Evolutionary conservation across 306 rosid species (phyloP), one percentile per base, ranked within the genome.

Genomic region (Hippophae rhamnoides): DNA sequence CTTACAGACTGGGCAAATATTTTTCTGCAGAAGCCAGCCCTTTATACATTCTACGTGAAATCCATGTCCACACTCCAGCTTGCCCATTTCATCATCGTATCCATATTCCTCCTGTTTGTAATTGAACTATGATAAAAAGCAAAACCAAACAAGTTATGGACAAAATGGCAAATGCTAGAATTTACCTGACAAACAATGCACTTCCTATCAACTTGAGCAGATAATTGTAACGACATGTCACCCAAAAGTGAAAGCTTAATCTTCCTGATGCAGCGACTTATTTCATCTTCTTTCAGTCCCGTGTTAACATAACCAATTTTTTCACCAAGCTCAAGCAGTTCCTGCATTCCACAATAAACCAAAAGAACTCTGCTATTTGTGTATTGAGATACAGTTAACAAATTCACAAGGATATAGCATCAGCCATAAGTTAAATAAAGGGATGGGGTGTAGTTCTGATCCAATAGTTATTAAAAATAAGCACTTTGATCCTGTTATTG

Each of bases 171-270:
- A 18, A 25, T 44, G 25, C 38, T 18, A 31, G 60, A 68, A 54
- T 81, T 73, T 57, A 93, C 99, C 85, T 93, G 99, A 69, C 99
- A 93, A 69, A 93, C 71, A 68, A 79, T 86, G 82, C 99, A 93
- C 60, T 86, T 86, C 59, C 71, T 79, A 70, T 83, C 89, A n/a
- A 61, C 57, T 71, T 78, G 90, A 11, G 63, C 59, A 7, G 71
- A 11, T 2, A 72, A 61, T 61, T 76, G 80, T 55, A 75, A 69
- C n/a, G 86, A 43, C 66, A 58, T 18, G 40, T 80, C 93, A 58
- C 60, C 75, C 9, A 74, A 58, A 58, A 67, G 58, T 58, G 78
- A 64, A 59, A 63, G 79, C 76, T 77, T 76, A 6, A 67, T 78
- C 50, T 80, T 92, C 66, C 80, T 67, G 63, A 88, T 68, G 67